These are phyloP conservation scores for Ceratocystis lukuohia DNA, from an alignment of 2,329 filamentous ascomycete species.

Conservation along the genomic window DNA sequence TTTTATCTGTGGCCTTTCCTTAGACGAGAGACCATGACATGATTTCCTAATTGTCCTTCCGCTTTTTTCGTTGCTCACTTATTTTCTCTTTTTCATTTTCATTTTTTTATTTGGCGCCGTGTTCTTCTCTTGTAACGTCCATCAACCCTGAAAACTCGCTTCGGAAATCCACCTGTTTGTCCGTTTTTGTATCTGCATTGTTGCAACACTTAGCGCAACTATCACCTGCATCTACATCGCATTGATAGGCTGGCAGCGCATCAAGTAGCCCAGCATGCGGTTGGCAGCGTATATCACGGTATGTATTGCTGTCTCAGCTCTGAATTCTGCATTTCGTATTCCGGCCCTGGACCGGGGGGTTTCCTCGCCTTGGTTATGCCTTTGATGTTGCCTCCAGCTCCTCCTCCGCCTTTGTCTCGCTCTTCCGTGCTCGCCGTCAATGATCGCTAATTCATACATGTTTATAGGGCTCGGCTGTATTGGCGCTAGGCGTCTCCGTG, in stretches of 20 bases:
- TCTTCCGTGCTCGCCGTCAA: neutral
- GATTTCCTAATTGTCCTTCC: neutral
- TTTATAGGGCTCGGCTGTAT: constrained; percentile 59
- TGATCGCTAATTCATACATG: neutral
- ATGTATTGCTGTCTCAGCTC: constrained; percentile 26
- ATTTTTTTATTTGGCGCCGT: neutral
- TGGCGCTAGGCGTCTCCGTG: constrained; percentile 70
- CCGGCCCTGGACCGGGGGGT: neutral
- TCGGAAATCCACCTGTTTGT: neutral
- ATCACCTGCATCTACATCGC: neutral
- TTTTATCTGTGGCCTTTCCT: neutral
- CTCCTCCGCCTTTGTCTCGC: too few relatives aligned
- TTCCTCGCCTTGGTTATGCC: neutral
- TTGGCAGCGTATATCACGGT: constrained; percentile 49
- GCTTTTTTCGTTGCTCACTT: neutral
- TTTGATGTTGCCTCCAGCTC: too few relatives aligned
- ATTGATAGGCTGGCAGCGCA: neutral
- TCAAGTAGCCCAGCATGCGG: constrained; percentile 36
- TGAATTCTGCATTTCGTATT: neutral
- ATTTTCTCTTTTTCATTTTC: neutral
- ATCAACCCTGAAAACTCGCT: neutral
- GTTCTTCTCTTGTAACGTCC: constrained; percentile 16
- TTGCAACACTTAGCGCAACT: neutral
- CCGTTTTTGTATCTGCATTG: neutral
- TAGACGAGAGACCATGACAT: neutral